Evolutionary conservation across 768 basidiomycete species (phyloP).

Genomic region (Fistulinella prunicolor): DNA sequence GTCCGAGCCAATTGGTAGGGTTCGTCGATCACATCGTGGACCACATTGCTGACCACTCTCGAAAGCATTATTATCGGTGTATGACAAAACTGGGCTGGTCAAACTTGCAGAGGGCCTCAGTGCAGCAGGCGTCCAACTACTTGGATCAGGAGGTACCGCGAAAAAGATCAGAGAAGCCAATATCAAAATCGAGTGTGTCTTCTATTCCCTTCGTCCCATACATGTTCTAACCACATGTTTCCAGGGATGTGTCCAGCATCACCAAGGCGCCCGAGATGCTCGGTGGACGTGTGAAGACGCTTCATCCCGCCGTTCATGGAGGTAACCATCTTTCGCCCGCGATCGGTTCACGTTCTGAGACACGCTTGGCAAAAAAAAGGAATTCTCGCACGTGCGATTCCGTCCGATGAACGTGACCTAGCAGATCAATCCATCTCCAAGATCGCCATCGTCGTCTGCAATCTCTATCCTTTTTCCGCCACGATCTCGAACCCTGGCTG

Average conservation of each 20-base stretch:
- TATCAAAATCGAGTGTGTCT: slow-evolving; percentile 80
- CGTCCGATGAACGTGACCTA: slow-evolving; percentile 87
- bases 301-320: slow-evolving; percentile 97
- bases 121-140: slow-evolving; percentile 75
- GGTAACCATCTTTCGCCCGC: slow-evolving; percentile 45
- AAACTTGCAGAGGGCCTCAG: slow-evolving; percentile 86
- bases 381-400: slow-evolving; percentile 89
- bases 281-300: slow-evolving; percentile 95
- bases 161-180: slow-evolving; percentile 96
- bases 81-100: slow-evolving; percentile 89
- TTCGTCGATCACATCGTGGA: not conserved
- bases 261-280: slow-evolving; percentile 99
- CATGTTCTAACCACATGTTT: slow-evolving; percentile 5
- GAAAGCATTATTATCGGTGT: slow-evolving; percentile 88
- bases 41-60: slow-evolving; percentile 2
- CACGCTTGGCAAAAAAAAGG: too few species aligned
- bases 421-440: slow-evolving; percentile 80
- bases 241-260: slow-evolving; percentile 93
- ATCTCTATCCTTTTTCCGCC: slow-evolving; percentile 94
- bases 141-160: slow-evolving; percentile 97
- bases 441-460: slow-evolving; percentile 97
- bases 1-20: slow-evolving; percentile 31
- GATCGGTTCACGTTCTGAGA: slow-evolving; percentile 4
- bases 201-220: not conserved
- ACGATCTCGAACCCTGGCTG: slow-evolving; percentile 88